Percentiles rank a stretch among this genome's conserved stretches.
These are phyloP conservation scores for Malus sieversii DNA, from an alignment of 306 rosid genomes.

Conservation along the genomic window DNA sequence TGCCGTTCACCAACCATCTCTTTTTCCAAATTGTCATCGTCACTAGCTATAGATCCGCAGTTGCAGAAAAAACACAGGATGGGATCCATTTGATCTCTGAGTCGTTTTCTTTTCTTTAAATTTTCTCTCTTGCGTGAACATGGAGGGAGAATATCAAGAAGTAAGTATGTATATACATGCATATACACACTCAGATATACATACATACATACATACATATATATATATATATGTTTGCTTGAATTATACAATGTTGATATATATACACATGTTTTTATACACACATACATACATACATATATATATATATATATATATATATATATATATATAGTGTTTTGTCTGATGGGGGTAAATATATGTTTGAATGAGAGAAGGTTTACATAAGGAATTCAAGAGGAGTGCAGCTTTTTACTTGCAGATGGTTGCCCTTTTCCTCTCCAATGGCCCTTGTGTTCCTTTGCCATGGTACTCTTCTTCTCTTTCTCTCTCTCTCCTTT, in stretches of 20 bases:
- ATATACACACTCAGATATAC: background rate
- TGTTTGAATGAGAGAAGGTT: constrained; percentile 31
- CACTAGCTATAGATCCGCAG: background rate
- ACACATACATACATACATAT: too few relatives aligned
- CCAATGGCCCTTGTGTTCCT: constrained; percentile 77
- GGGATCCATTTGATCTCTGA: background rate
- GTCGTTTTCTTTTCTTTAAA: background rate
- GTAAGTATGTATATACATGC: constrained; percentile 15
- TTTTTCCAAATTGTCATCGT: background rate
- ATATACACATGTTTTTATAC: background rate
- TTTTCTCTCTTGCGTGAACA: constrained; percentile 16
- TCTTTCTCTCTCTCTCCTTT: background rate
- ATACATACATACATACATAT: background rate
- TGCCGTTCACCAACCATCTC: background rate
- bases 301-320: background rate
- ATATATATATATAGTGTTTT: background rate
- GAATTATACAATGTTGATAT: background rate
- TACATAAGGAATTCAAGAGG: constrained; percentile 60
- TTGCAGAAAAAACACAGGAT: background rate
- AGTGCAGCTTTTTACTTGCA: constrained; percentile 62
- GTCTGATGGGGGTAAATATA: background rate
- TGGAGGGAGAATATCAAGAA: constrained; percentile 48
- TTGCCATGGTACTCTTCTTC: constrained; percentile 55
- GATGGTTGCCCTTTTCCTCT: constrained; percentile 66
- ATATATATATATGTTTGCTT: background rate